Evolutionary conservation across 352 stramenopile genomes (phyloP), one percentile per base, ranked within the genome.

Genomic region (Globisporangium heterothallicum): DNA sequence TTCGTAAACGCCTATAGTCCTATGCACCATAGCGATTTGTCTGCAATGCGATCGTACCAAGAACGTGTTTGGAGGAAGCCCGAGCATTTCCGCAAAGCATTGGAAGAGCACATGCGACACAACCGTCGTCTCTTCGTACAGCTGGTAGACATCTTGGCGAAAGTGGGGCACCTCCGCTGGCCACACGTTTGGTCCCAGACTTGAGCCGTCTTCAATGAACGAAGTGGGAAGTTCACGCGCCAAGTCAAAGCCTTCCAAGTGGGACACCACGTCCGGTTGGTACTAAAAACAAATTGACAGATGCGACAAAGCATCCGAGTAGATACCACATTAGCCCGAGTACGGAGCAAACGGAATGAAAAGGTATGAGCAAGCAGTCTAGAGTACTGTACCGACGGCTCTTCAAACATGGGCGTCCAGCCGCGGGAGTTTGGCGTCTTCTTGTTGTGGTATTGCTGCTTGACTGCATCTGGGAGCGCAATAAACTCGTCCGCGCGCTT

Each of bases 311-410:
- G 22, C 6, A 38, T 42, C 7, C 14, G 21, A 35, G 4, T 19
- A 36, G 14, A 47, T n/a, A n/a, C n/a, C n/a, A n/a, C n/a, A n/a
- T n/a, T n/a, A n/a, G n/a, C n/a, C n/a, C n/a, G n/a, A n/a, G n/a
- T n/a, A n/a, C n/a, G n/a, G n/a, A n/a, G n/a, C n/a, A n/a, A n/a
- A n/a, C n/a, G n/a, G n/a, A n/a, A n/a, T n/a, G n/a, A n/a, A n/a
- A n/a, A n/a, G n/a, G n/a, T n/a, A n/a, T n/a, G n/a, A n/a, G n/a
- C n/a, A n/a, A n/a, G n/a, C n/a, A n/a, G n/a, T n/a, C n/a, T n/a
- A n/a, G n/a, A n/a, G n/a, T n/a, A n/a, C n/a, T n/a, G n/a, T n/a
- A 91, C 81, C 63, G 81, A 89, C 24, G 81, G 81, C 54, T 92
- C 78, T 63, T 89, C 81, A 50, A 89, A 87, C 72, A 92, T 79